phyloP scores from a whole-genome alignment of 768 basidiomycete species.

The Rhizopogon vesiculosus region DNA sequence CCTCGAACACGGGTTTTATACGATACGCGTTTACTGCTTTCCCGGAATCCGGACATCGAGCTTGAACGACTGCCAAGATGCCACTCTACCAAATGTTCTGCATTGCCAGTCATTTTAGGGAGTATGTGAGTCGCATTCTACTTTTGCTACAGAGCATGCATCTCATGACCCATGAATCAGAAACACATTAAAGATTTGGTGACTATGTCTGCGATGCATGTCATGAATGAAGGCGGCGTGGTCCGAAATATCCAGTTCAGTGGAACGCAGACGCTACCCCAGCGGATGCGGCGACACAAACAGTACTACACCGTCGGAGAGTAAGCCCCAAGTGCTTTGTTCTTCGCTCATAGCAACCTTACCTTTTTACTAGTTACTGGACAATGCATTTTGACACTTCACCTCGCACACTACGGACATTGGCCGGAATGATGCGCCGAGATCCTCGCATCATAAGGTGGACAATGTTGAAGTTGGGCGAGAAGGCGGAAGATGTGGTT shows the following conservation, averaged over 20 bases:
- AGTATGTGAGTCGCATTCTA: conserved; percentile 53
- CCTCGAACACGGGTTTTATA: not conserved
- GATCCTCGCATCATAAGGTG: conserved; percentile 84
- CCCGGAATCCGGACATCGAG: not conserved
- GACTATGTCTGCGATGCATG: conserved; percentile 60
- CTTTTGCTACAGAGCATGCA: not conserved
- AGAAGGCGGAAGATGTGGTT: conserved; percentile 67
- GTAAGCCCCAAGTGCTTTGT: conserved; percentile 43
- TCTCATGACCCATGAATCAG: conserved; percentile 31
- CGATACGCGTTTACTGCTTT: not conserved
- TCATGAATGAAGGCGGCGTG: conserved; percentile 74
- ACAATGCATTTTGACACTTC: conserved; percentile 87
- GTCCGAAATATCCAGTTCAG: conserved; percentile 74
- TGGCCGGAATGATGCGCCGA: conserved; percentile 65
- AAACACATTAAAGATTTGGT: conserved; percentile 73
- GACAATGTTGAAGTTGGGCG: conserved; percentile 75
- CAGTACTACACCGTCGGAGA: conserved; percentile 61
- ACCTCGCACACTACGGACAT: conserved; percentile 57
- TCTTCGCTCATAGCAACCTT: conserved; percentile 3
- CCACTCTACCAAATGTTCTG: conserved; percentile 87
- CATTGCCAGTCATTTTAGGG: conserved; percentile 67
- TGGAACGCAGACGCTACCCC: conserved; percentile 71
- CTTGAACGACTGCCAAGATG: conserved; percentile 39
- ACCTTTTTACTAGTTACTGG: conserved; percentile 62
- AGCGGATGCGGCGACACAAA: conserved; percentile 64